Percentiles rank a stretch among this genome's conserved stretches.
Conservation (phyloP, 495 filamentous ascomycete species). For the Evansstolkia leycettana region DNA sequence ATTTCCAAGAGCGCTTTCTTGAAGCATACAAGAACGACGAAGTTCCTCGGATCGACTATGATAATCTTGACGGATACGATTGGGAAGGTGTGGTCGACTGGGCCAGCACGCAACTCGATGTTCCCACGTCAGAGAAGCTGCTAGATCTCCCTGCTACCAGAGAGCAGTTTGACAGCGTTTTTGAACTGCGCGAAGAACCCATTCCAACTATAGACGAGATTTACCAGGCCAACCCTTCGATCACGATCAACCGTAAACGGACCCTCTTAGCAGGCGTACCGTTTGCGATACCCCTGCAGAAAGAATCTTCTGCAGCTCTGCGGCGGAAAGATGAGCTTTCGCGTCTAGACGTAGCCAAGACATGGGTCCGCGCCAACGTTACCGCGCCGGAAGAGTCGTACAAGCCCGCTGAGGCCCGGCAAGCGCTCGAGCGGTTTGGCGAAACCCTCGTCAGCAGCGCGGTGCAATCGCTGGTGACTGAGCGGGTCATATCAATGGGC, state of each 20-base stretch:
- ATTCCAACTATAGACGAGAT: slow-evolving; percentile 24
- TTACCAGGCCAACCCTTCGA: slow-evolving; percentile 22
- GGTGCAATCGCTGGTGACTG: slow-evolving; percentile 41
- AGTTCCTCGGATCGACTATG: slow-evolving; percentile 59
- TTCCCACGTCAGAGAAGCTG: slow-evolving; percentile 23
- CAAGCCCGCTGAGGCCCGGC: slow-evolving; percentile 23
- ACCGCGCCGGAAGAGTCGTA: slow-evolving; percentile 40
- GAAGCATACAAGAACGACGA: slow-evolving; percentile 60
- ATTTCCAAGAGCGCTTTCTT: slow-evolving; percentile 66
- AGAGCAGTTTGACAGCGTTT: slow-evolving; percentile 35
- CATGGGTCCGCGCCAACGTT: slow-evolving; percentile 49
- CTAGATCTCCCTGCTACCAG: slow-evolving; percentile 41
- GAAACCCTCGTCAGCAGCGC: slow-evolving; percentile 39
- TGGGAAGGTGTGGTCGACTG: slow-evolving; percentile 68
- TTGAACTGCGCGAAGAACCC: slow-evolving; percentile 33
- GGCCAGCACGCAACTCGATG: slow-evolving; percentile 41
- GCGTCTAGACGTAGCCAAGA: slow-evolving; percentile 34
- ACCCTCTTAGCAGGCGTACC: slow-evolving; percentile 23
- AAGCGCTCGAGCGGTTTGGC: slow-evolving; percentile 30
- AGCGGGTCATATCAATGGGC: slow-evolving; percentile 46
- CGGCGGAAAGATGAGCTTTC: slow-evolving; percentile 11
- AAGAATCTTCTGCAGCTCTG: slow-evolving; percentile 5
- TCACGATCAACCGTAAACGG: slow-evolving; percentile 22
- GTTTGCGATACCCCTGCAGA: slow-evolving; percentile 17
- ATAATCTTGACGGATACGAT: slow-evolving; percentile 59